Conservation (phyloP, 2,329 filamentous ascomycete genomes). For the Teratosphaeria epicoccoides region DNA sequence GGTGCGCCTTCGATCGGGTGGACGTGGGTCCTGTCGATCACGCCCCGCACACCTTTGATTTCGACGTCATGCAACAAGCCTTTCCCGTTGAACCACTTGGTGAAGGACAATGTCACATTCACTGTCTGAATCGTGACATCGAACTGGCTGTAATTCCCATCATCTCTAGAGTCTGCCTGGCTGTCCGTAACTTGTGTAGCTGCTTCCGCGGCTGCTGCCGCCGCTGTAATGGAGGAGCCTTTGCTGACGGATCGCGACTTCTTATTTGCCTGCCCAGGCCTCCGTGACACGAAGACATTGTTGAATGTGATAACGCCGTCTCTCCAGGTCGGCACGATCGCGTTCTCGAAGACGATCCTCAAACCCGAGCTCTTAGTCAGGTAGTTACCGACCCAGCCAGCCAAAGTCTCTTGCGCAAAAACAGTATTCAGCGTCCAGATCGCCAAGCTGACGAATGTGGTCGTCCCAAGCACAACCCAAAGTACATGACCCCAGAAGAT, state of each 20-base stretch:
- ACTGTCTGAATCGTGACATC: conserved; percentile 91
- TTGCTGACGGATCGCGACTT: conserved; percentile 58
- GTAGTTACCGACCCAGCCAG: conserved; percentile 89
- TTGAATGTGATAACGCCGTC: conserved; percentile 92
- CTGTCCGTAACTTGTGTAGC: conserved; percentile 35
- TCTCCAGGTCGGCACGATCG: conserved; percentile 92
- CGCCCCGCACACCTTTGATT: conserved; percentile 83
- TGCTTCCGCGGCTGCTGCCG: conserved; percentile 66
- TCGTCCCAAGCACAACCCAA: conserved; percentile 94
- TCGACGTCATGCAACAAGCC: conserved; percentile 85
- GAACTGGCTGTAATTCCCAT: conserved; percentile 96
- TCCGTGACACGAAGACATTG: conserved; percentile 88
- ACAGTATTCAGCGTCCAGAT: conserved; percentile 93
- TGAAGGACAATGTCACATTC: conserved; percentile 90
- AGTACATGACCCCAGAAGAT: conserved; percentile 85
- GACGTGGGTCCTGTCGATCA: conserved; percentile 81
- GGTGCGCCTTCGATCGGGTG: conserved; percentile 48
- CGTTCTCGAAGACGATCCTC: conserved; percentile 92
- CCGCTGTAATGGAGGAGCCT: conserved; percentile 74
- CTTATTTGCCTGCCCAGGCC: conserved; percentile 67
- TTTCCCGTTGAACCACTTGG: conserved; percentile 99
- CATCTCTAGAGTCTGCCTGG: conserved; percentile 52
- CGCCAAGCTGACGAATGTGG: conserved; percentile 86
- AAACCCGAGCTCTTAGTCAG: conserved; percentile 86
- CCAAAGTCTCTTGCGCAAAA: conserved; percentile 91